phyloP scores from a whole-genome alignment of 2,329 filamentous ascomycete species.

The Fusarium veterinarium region DNA sequence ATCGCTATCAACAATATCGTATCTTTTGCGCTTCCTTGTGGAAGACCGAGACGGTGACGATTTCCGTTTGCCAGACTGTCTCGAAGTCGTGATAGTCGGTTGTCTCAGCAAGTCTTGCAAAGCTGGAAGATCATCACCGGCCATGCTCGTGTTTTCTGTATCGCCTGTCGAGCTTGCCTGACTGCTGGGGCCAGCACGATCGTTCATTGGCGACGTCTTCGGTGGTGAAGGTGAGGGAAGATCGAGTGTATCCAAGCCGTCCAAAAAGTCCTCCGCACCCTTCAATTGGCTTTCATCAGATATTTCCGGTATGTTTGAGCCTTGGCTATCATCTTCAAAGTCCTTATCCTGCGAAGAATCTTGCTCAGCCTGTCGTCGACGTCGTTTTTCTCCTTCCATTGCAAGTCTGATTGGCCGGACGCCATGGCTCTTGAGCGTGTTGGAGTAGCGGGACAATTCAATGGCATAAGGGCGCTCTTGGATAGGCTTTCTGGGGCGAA shows the following conservation, averaged over 20 bases:
- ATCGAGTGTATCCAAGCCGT: slow-evolving; percentile 35
- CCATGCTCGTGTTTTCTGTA: slow-evolving; percentile 53
- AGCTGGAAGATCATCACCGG: slow-evolving; percentile 53
- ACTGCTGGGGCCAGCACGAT: slow-evolving; percentile 47
- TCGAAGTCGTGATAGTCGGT: slow-evolving; percentile 20
- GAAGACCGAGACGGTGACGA: slow-evolving; percentile 42
- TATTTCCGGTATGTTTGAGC: slow-evolving; percentile 46
- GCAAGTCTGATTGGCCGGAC: slow-evolving; percentile 63
- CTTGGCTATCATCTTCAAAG: slow-evolving; percentile 64
- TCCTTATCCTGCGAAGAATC: slow-evolving; percentile 62
- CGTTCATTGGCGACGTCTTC: slow-evolving; percentile 44
- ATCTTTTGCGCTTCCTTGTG: slow-evolving; percentile 47
- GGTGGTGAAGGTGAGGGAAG: slow-evolving; percentile 47
- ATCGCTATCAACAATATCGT: slow-evolving; percentile 49
- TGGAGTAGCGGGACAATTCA: slow-evolving; percentile 66
- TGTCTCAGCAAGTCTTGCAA: slow-evolving; percentile 50
- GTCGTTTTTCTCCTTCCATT: slow-evolving; percentile 42
- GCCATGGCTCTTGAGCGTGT: slow-evolving; percentile 64
- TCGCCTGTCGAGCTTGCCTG: slow-evolving; percentile 50
- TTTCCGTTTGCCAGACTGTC: slow-evolving; percentile 39
- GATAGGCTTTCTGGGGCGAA: slow-evolving; percentile 70
- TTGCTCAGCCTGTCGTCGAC: slow-evolving; percentile 58
- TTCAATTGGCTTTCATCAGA: slow-evolving; percentile 53
- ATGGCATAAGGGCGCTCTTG: slow-evolving; percentile 70
- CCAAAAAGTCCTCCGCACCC: slow-evolving; percentile 27